phyloP scores from a whole-genome alignment of 1,139 yeast genomes.

The Arxiozyma heterogenica region DNA sequence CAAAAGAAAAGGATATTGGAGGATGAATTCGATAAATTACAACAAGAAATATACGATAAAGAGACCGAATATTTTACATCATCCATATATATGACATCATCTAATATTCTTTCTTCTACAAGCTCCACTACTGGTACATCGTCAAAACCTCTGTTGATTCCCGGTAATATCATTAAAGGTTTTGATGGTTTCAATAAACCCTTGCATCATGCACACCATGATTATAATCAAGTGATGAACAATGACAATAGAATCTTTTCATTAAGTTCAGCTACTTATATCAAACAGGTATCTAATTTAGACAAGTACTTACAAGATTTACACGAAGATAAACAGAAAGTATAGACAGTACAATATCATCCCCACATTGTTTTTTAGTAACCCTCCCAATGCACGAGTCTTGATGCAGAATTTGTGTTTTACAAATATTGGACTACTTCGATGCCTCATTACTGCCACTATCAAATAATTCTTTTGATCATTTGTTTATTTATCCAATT shows the following conservation, averaged over 20 bases:
- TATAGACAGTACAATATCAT: too few relatives aligned
- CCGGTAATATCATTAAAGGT: constrained; percentile 82
- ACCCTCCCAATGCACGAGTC: too few relatives aligned
- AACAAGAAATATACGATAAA: constrained; percentile 72
- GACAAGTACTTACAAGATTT: constrained; percentile 1
- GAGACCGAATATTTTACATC: constrained; percentile 73
- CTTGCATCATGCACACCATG: constrained; percentile 43
- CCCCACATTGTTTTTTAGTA: too few relatives aligned
- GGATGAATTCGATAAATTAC: constrained; percentile 51
- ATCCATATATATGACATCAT: constrained; percentile 30
- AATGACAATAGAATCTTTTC: constrained; percentile 86
- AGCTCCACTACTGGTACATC: background rate
- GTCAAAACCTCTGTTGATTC: constrained; percentile 3
- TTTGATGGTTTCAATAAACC: constrained; percentile 70
- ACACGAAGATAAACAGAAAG: background rate
- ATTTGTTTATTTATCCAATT: too few relatives aligned
- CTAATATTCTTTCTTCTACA: background rate
- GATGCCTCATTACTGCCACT: too few relatives aligned
- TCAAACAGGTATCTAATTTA: constrained; percentile 36
- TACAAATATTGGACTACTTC: too few relatives aligned
- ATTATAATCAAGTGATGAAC: background rate
- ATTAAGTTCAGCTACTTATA: constrained; percentile 64
- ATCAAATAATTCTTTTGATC: too few relatives aligned
- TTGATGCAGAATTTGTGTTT: too few relatives aligned
- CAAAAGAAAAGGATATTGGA: constrained; percentile 58